phyloP scores from a whole-genome alignment of 148 eudicot genomes.

The Polygonum maritimum region DNA sequence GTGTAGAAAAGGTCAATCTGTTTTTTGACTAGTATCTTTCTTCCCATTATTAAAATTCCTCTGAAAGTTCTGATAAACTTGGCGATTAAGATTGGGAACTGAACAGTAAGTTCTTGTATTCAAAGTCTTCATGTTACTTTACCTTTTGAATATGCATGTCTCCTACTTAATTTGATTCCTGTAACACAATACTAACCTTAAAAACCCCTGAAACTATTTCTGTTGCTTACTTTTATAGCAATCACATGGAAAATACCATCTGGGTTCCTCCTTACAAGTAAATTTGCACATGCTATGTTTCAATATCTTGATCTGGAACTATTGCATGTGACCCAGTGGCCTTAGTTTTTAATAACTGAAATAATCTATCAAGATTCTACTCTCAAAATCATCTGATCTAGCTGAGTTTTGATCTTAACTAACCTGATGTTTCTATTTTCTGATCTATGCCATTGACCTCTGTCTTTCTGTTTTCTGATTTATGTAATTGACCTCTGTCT shows the following conservation, averaged over 20 bases:
- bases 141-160: conserved; percentile 5
- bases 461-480: not conserved
- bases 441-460: not conserved
- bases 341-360: not conserved
- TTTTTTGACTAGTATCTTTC: not conserved
- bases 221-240: not conserved
- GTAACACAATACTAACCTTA: not conserved
- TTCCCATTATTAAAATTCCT: not conserved
- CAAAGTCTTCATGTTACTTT: not conserved
- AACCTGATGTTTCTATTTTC: not conserved
- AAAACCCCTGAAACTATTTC: not conserved
- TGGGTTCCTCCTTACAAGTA: not conserved
- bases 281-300: conserved; percentile 7
- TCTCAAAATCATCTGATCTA: not conserved
- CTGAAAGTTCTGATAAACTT: not conserved
- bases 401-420: not conserved
- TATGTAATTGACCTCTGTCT: not conserved
- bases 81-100: not conserved
- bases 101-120: not conserved
- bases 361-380: conserved; percentile 1
- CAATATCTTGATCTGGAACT: conserved; percentile 6
- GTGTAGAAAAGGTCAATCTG: not conserved
- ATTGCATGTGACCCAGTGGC: not conserved
- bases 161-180: not conserved
- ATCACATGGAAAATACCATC: not conserved